Evolutionary conservation across 495 filamentous ascomycete genomes (phyloP).

Genomic region (Lasiosphaeria hispida): DNA sequence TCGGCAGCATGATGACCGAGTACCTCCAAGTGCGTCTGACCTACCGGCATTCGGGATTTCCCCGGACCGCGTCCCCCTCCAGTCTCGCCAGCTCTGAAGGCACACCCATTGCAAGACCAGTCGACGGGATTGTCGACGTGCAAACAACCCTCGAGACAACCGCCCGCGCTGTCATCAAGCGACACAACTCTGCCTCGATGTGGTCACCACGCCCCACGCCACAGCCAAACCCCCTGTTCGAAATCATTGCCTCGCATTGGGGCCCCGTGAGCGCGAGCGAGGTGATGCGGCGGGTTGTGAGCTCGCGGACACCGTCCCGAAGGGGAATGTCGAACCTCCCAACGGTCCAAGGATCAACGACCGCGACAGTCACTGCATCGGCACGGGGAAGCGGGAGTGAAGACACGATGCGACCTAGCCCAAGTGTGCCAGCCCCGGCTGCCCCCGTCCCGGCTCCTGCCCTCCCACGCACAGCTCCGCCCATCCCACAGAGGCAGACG

Average conservation of each 20-base stretch:
- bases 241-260: conserved; percentile 46
- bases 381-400: conserved; percentile 7
- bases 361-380: not conserved
- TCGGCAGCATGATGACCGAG: conserved; percentile 39
- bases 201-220: conserved; percentile 38
- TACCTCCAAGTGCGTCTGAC: conserved; percentile 47
- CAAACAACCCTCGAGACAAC: conserved; percentile 45
- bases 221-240: conserved; percentile 37
- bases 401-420: conserved; percentile 8
- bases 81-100: not conserved
- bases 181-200: conserved; percentile 36
- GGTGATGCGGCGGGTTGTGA: conserved; percentile 36
- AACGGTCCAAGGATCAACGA: not conserved
- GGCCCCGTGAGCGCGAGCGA: conserved; percentile 36
- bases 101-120: conserved; percentile 3
- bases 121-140: conserved; percentile 21
- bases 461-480: conserved; percentile 21
- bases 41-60: conserved; percentile 52
- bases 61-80: conserved; percentile 14
- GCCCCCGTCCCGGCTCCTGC: no score
- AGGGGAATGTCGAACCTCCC: not conserved
- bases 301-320: conserved; percentile 13
- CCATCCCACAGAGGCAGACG: conserved; percentile 31
- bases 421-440: not conserved
- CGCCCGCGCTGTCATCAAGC: conserved; percentile 39